Evolutionary conservation across 2,329 filamentous ascomycete species (phyloP), one percentile per base, ranked within the genome.

Genomic region (Phoma sp.): DNA sequence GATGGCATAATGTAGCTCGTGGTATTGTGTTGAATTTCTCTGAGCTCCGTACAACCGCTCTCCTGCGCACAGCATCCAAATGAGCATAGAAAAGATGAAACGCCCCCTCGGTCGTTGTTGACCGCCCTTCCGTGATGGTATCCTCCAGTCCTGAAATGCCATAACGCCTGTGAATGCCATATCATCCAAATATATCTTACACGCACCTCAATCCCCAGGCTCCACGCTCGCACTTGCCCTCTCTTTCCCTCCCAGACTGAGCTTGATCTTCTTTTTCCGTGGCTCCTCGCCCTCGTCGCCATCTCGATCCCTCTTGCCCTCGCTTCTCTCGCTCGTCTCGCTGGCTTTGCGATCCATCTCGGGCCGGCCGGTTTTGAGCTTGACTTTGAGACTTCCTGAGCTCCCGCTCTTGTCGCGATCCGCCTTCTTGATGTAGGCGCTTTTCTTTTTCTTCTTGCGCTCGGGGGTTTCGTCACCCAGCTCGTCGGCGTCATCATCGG

Each of bases 371-470:
- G 67, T 66, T 39, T 74, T 74, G 3, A 74, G 60, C 52, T 74
- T 74, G 52, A 74, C 68, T 43, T 74, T 74, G 8, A 71, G 52
- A 4, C 59, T 48, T 7, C 61, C 60, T 24, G 58, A 50, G 24
- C 59, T 64, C 14, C 39, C 42, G n/a, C 59, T 35, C 43, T 61
- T 70, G 24, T 73, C 72, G 11, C 73, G 68, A 40, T 76, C 74
- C 4, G 72, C 74, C 43, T 76, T 75, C 58, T 75, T 75, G 35
- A 75, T 56, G 48, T 76, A 75, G 4, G 70, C 71, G 45, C 68
- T 71, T 61, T 81, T 81, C 68, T 82, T 82, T 71, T 81, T 82
- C 45, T 78, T 79, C 41, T 75, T 71, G 48, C 64, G 65, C 38
- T 78, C 73, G 18, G 76, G 72, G 3, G 75, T 77, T 9, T 76